These are phyloP conservation scores for Tuber aestivum DNA, from an alignment of 495 filamentous ascomycete genomes.

Conservation along the genomic window DNA sequence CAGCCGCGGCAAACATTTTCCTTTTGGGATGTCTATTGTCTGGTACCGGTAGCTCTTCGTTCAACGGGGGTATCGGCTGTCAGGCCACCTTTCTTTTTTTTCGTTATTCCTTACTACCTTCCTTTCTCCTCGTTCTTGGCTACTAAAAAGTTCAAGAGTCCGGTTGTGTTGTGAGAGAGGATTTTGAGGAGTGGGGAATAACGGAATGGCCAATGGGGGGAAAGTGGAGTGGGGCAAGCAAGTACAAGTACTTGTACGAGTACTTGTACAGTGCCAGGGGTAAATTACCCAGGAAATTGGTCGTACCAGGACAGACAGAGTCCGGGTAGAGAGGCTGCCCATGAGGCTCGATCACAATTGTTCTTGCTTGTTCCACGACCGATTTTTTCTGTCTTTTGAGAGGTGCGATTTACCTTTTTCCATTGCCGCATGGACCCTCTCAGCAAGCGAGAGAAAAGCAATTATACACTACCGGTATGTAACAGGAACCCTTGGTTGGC, in stretches of 20 bases:
- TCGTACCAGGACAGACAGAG: slow-evolving; percentile 37
- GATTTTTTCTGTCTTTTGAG: slow-evolving; percentile 33
- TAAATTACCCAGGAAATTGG: slow-evolving; percentile 41
- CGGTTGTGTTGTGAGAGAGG: not conserved
- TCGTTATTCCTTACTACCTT: not conserved
- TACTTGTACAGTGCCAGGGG: slow-evolving; percentile 25
- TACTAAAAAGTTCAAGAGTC: not conserved
- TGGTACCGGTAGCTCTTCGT: not conserved
- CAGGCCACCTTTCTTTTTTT: not conserved
- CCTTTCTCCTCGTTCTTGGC: not conserved
- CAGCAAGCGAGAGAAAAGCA: slow-evolving; percentile 38
- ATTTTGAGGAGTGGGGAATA: not conserved
- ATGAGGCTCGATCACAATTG: slow-evolving; percentile 35
- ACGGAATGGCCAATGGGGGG: not conserved
- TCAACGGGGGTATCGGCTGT: not conserved
- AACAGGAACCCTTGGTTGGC: slow-evolving; percentile 20
- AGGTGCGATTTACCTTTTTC: slow-evolving; percentile 41
- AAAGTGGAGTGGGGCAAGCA: not conserved
- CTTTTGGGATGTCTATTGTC: not conserved
- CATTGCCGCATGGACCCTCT: slow-evolving; percentile 39
- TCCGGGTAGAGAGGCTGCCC: slow-evolving; percentile 37
- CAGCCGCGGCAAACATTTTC: not conserved
- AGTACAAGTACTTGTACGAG: not conserved
- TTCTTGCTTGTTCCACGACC: slow-evolving; percentile 36
- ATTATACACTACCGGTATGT: slow-evolving; percentile 18